Evolutionary conservation across 768 basidiomycete genomes (phyloP).

Genomic region (Pholiota microspora): DNA sequence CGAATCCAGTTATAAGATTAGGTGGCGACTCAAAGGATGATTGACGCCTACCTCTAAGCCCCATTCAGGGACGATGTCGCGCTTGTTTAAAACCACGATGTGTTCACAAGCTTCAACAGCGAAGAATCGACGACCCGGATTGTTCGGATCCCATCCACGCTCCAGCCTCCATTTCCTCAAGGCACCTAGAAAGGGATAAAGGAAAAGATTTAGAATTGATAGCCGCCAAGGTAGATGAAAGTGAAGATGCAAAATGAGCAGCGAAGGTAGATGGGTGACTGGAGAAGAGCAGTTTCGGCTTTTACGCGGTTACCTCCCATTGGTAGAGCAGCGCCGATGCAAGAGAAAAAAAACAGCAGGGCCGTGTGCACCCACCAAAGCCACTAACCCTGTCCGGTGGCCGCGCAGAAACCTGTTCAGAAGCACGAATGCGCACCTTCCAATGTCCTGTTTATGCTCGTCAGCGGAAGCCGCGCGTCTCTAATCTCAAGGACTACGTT

Average conservation of each 20-base stretch:
- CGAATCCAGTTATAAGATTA: conserved; percentile 8
- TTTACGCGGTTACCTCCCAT: background rate
- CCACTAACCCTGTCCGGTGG: conserved; percentile 18
- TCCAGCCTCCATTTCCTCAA: conserved; percentile 68
- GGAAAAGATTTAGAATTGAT: conserved; percentile 21
- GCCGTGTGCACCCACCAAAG: conserved; percentile 1
- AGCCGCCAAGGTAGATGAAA: conserved; percentile 20
- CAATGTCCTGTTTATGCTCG: conserved; percentile 87
- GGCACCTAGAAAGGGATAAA: conserved; percentile 40
- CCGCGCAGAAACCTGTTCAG: conserved; percentile 17
- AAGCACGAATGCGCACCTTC: conserved; percentile 58
- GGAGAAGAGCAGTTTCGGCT: conserved; percentile 6
- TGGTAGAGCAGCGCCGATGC: conserved; percentile 6
- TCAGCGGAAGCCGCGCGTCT: conserved; percentile 90
- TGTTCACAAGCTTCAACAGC: conserved; percentile 65
- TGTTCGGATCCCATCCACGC: conserved; percentile 54
- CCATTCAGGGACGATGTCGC: conserved; percentile 87
- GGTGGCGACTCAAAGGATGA: conserved; percentile 9
- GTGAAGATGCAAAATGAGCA: conserved; percentile 7
- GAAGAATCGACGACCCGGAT: conserved; percentile 36
- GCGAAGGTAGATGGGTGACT: conserved; percentile 10
- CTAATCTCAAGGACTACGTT: conserved; percentile 94
- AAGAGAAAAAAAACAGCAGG: conserved; percentile 1
- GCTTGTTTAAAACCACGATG: conserved; percentile 89
- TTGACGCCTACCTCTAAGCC: conserved; percentile 70